Conservation (phyloP, 164 flowering plant species). For the Liriodendron chinense region DNA sequence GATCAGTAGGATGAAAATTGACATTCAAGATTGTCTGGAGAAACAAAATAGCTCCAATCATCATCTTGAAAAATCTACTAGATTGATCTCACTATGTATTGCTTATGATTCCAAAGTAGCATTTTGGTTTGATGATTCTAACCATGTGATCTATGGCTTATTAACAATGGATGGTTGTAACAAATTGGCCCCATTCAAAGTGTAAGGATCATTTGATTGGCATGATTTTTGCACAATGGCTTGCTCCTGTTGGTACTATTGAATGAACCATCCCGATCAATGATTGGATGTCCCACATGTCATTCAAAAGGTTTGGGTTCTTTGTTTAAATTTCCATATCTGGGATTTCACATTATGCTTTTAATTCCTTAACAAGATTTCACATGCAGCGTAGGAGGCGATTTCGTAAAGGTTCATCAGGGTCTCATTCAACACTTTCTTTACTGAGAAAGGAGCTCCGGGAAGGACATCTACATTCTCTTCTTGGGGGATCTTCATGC, state of each 20-base stretch:
- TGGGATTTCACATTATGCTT: background rate
- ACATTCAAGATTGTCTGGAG: too few species aligned
- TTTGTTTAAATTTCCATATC: background rate
- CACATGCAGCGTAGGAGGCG: slow-evolving; percentile 89
- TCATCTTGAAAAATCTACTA: too few species aligned
- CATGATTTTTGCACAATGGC: background rate
- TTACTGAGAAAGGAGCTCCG: slow-evolving; percentile 76
- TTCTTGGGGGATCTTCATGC: slow-evolving; percentile 66
- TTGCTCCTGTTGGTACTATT: background rate
- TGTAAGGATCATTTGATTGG: too few species aligned
- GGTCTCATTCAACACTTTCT: slow-evolving; percentile 76
- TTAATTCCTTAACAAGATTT: slow-evolving; percentile 51
- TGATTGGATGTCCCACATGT: background rate
- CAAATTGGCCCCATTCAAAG: too few species aligned
- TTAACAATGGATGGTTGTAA: too few species aligned
- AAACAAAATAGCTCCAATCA: too few species aligned
- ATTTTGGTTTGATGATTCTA: too few species aligned
- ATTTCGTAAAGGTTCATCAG: slow-evolving; percentile 48
- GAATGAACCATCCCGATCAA: background rate
- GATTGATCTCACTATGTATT: too few species aligned
- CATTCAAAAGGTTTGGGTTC: too few species aligned
- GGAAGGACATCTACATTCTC: slow-evolving; percentile 75
- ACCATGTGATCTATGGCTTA: too few species aligned
- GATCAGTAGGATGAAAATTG: too few species aligned
- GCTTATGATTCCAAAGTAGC: too few species aligned